Conservation (phyloP, 352 stramenopile species). For the Thalassiosira allenii region DNA sequence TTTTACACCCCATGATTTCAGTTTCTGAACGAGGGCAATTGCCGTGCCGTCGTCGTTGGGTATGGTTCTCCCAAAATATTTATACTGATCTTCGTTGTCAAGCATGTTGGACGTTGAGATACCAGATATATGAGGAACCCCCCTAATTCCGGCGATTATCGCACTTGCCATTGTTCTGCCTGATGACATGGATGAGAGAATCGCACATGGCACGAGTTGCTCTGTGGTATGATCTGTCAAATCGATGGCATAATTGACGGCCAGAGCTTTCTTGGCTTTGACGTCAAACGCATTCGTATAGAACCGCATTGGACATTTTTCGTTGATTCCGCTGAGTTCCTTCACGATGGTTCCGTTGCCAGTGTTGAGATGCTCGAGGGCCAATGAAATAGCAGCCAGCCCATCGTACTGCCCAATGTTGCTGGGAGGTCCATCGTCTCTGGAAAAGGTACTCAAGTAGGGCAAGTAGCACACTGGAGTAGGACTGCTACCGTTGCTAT, state of each 20-base stretch:
- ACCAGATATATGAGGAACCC: constrained; percentile 64
- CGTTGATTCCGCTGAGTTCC: constrained; percentile 51
- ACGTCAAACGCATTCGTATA: constrained; percentile 50
- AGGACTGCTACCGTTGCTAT: background rate
- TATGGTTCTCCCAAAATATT: constrained; percentile 67
- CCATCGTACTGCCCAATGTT: constrained; percentile 2
- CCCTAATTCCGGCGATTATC: constrained; percentile 58
- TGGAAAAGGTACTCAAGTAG: background rate
- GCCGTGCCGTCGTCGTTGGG: constrained; percentile 66
- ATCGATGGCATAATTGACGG: constrained; percentile 37
- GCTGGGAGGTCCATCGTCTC: background rate
- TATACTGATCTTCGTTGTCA: constrained; percentile 69
- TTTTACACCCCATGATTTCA: constrained; percentile 22
- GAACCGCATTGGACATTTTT: constrained; percentile 61
- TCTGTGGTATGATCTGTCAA: constrained; percentile 30
- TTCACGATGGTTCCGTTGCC: constrained; percentile 60
- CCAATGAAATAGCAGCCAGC: constrained; percentile 40
- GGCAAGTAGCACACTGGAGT: constrained; percentile 24
- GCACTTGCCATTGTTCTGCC: constrained; percentile 50
- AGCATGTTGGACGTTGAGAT: constrained; percentile 50
- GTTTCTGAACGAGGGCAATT: constrained; percentile 50
- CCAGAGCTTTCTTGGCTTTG: constrained; percentile 8
- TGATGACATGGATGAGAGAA: constrained; percentile 49
- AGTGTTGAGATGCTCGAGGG: constrained; percentile 70
- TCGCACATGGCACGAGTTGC: constrained; percentile 49